Conservation (phyloP, 352 stramenopile species). For the Phytophthora quininea region DNA sequence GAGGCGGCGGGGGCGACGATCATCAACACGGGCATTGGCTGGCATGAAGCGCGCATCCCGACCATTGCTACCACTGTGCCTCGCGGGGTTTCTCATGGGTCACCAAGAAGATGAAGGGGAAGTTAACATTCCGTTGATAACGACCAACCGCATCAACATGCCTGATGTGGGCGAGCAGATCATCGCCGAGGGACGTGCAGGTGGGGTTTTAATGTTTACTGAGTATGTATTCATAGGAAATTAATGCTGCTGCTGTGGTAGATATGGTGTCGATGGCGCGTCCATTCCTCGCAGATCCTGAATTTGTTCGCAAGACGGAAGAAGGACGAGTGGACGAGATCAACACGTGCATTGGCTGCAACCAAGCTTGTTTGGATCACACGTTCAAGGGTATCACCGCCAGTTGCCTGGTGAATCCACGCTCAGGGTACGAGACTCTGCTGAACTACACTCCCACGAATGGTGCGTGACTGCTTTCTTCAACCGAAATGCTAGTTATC, state of each 20-base stretch:
- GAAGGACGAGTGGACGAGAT: conserved; percentile 92
- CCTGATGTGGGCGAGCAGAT: conserved; percentile 91
- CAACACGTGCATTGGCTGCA: conserved; percentile 98
- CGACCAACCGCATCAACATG: conserved; percentile 98
- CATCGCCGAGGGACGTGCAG: conserved; percentile 80
- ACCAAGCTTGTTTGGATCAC: conserved; percentile 97
- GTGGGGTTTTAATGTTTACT: conserved; percentile 10
- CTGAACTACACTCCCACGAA: conserved; percentile 75
- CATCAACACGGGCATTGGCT: conserved; percentile 99
- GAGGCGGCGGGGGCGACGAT: conserved; percentile 94
- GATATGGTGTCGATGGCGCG: conserved; percentile 89
- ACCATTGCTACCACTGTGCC: conserved; percentile 97
- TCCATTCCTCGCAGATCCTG: conserved; percentile 95
- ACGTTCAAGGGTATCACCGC: conserved; percentile 95
- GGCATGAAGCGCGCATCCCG: conserved; percentile 97
- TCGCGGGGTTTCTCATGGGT: conserved; percentile 95
- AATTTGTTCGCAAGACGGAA: conserved; percentile 94
- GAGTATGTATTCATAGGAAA: conserved; percentile 19
- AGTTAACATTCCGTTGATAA: conserved; percentile 93
- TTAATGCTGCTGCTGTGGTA: too few relatives aligned
- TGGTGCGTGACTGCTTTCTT: conserved; percentile 12
- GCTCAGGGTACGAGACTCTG: conserved; percentile 94
- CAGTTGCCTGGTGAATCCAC: conserved; percentile 97
- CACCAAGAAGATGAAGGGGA: conserved; percentile 91
- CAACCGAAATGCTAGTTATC: too few relatives aligned